Evolutionary conservation across 2,329 filamentous ascomycete species (phyloP).

Genomic region (Claviceps paspali): DNA sequence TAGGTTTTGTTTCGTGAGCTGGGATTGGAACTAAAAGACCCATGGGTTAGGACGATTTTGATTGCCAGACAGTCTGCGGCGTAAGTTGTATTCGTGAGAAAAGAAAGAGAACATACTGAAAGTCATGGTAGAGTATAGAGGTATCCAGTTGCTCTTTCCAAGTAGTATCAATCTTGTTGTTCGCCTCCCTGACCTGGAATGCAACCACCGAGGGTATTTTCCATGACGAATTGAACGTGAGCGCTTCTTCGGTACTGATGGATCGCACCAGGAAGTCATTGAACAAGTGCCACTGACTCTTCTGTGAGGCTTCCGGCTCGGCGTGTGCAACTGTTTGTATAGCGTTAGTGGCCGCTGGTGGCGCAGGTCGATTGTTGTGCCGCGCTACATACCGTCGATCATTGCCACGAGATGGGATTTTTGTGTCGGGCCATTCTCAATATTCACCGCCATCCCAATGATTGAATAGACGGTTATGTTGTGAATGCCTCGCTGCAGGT

Average conservation of each 20-base stretch:
- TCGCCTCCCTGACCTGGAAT: slow-evolving; percentile 69
- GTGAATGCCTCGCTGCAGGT: slow-evolving; percentile 64
- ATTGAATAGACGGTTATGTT: slow-evolving; percentile 82
- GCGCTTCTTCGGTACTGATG: slow-evolving; percentile 65
- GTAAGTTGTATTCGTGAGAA: not conserved
- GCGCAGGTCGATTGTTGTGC: not conserved
- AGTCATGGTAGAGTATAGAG: slow-evolving; percentile 64
- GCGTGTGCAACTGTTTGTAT: slow-evolving; percentile 46
- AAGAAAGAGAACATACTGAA: slow-evolving; percentile 25
- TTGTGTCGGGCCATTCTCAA: slow-evolving; percentile 71
- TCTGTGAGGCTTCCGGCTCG: slow-evolving; percentile 38
- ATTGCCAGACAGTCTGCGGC: slow-evolving; percentile 1
- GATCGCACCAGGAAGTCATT: slow-evolving; percentile 90
- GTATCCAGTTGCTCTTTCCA: slow-evolving; percentile 83
- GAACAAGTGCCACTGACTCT: slow-evolving; percentile 84
- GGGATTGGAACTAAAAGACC: slow-evolving; percentile 21
- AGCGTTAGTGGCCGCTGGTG: slow-evolving; percentile 3
- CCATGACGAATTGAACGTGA: slow-evolving; percentile 82
- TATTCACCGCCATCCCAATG: slow-evolving; percentile 77
- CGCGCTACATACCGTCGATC: slow-evolving; percentile 51
- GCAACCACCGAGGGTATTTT: slow-evolving; percentile 80
- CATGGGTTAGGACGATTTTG: not conserved
- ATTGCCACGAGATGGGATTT: slow-evolving; percentile 85
- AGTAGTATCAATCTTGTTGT: slow-evolving; percentile 66
- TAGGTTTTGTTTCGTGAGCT: slow-evolving; percentile 34